phyloP scores from a whole-genome alignment of 345 rosid species.

The Hirschfeldia incana region DNA sequence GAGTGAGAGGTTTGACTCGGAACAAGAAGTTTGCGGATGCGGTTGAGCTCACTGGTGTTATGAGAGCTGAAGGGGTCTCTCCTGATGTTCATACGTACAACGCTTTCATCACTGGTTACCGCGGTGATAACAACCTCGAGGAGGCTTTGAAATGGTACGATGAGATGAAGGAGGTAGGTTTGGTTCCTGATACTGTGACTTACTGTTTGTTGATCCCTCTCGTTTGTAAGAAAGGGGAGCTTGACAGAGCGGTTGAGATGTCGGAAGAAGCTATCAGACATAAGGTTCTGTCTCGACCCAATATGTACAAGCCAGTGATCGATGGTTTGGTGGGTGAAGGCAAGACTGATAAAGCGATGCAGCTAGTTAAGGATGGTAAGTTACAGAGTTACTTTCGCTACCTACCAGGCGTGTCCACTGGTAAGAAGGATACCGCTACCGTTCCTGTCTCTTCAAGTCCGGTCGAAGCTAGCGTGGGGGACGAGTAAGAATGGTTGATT shows the following conservation, averaged over 20 bases:
- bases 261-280: conserved; percentile 43
- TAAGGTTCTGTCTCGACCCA: conserved; percentile 37
- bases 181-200: conserved; percentile 40
- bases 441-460: conserved; percentile 7
- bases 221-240: conserved; percentile 55
- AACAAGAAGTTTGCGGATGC: conserved; percentile 53
- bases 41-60: conserved; percentile 42
- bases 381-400: conserved; percentile 41
- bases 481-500: conserved; percentile 15
- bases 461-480: background rate
- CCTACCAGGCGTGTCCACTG: conserved; percentile 45
- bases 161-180: conserved; percentile 43
- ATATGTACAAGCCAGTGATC: conserved; percentile 53
- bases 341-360: conserved; percentile 55
- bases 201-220: conserved; percentile 50
- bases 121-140: conserved; percentile 44
- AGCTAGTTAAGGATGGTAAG: conserved; percentile 57
- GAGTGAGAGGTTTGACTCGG: conserved; percentile 51
- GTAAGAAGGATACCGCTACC: conserved; percentile 7
- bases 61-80: conserved; percentile 47
- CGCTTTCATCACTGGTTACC: conserved; percentile 58
- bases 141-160: conserved; percentile 57
- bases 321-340: conserved; percentile 51
- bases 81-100: conserved; percentile 57
- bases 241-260: conserved; percentile 50